Percentiles rank a stretch among this genome's conserved stretches.
Conservation (phyloP, 1,284 basidiomycete genomes). For the Singerocomus inundabilis region DNA sequence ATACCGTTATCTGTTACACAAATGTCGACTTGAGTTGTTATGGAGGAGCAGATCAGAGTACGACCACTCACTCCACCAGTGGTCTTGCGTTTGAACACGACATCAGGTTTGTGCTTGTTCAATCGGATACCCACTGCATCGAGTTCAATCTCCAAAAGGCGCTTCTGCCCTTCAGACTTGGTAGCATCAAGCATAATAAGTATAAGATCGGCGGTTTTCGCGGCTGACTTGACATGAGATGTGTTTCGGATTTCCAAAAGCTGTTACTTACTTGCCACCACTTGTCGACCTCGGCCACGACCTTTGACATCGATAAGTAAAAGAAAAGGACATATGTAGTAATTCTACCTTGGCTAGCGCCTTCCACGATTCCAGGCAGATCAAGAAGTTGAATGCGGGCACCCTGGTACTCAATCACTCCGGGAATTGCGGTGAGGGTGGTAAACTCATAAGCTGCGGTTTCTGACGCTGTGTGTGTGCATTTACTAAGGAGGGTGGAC, state of each 20-base stretch:
- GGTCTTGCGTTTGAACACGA: constrained; percentile 81
- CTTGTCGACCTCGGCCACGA: constrained; percentile 92
- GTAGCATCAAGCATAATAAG: constrained; percentile 96
- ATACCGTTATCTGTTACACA: constrained; percentile 30
- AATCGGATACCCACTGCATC: constrained; percentile 96
- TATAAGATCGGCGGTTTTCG: constrained; percentile 96
- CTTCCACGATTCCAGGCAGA: constrained; percentile 97
- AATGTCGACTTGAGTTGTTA: background rate
- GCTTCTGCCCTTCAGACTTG: constrained; percentile 91
- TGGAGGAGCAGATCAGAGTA: background rate
- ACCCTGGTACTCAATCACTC: constrained; percentile 91
- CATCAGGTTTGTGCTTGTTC: constrained; percentile 87
- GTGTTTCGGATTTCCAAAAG: background rate
- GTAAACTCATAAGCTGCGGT: constrained; percentile 97
- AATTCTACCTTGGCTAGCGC: constrained; percentile 75
- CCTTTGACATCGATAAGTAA: constrained; percentile 40
- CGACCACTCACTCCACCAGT: constrained; percentile 79
- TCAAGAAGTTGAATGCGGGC: constrained; percentile 93
- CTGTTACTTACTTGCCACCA: constrained; percentile 69
- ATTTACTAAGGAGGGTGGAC: constrained; percentile 90
- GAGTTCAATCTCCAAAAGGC: constrained; percentile 86
- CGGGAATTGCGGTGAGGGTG: constrained; percentile 91
- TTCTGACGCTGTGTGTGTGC: constrained; percentile 87
- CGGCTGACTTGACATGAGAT: constrained; percentile 46
- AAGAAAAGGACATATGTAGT: background rate